A percentile compares a stretch with the other conserved stretches of the same genome.
phyloP scores from a whole-genome alignment of 169 alveolate genomes.

The Plasmodium yoelii region DNA sequence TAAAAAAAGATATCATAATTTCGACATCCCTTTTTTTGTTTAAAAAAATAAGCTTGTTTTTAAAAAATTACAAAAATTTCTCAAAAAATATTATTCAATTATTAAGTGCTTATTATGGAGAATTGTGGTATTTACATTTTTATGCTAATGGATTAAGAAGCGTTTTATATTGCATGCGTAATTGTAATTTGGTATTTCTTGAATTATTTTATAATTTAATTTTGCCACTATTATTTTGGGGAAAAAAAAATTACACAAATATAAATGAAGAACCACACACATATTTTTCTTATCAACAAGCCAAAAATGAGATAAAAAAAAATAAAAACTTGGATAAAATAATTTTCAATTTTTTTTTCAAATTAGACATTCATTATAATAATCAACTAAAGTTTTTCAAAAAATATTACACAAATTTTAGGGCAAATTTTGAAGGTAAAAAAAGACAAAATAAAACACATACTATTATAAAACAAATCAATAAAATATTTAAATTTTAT shows the following conservation, averaged over 20 bases:
- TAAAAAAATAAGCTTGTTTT: constrained; percentile 10
- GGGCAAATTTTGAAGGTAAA: constrained; percentile 3
- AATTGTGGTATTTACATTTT: constrained; percentile 42
- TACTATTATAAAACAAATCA: background rate
- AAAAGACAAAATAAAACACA: background rate
- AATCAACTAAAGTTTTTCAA: constrained; percentile 32
- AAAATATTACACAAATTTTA: constrained; percentile 7
- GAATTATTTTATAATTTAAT: constrained; percentile 45
- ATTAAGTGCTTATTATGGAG: constrained; percentile 31
- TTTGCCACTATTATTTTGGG: constrained; percentile 25
- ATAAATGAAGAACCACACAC: background rate
- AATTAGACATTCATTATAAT: constrained; percentile 13
- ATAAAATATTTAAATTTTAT: background rate
- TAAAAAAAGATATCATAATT: background rate
- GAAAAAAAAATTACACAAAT: background rate
- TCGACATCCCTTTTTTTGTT: constrained; percentile 1
- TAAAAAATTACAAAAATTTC: constrained; percentile 24
- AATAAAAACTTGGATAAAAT: background rate
- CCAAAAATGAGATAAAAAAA: background rate
- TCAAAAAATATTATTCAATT: constrained; percentile 31
- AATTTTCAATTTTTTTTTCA: background rate
- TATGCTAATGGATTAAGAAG: constrained; percentile 41
- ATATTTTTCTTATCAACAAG: background rate
- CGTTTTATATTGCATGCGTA: constrained; percentile 39
- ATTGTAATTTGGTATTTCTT: constrained; percentile 27